A percentile compares a stretch with the other conserved stretches of the same genome.
These are phyloP conservation scores for Heracleum sosnowskyi DNA, from an alignment of 129 eudicot species.

Conservation along the genomic window DNA sequence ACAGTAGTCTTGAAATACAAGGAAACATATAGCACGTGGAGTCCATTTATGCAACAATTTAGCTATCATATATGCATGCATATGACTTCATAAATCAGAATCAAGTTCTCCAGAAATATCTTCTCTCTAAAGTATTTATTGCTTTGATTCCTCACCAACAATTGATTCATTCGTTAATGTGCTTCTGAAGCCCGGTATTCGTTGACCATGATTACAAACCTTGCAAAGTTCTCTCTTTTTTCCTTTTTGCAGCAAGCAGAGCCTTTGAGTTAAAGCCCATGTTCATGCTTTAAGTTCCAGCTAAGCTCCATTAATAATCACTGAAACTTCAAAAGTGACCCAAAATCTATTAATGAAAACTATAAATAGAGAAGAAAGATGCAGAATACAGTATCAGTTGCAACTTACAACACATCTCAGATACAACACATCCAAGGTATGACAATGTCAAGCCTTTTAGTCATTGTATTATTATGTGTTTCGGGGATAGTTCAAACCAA, in stretches of 20 bases:
- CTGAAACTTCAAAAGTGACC: not conserved
- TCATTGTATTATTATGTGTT: too few relatives aligned
- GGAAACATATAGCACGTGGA: not conserved
- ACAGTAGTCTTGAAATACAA: not conserved
- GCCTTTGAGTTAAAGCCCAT: too few relatives aligned
- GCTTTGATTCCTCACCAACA: not conserved
- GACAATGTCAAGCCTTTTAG: too few relatives aligned
- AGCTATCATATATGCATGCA: not conserved
- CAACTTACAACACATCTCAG: too few relatives aligned
- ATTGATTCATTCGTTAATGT: too few relatives aligned
- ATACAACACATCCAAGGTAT: not conserved
- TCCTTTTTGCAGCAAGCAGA: too few relatives aligned
- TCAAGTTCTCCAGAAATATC: not conserved
- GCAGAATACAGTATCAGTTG: not conserved
- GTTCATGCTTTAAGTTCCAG: not conserved
- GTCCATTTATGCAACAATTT: not conserved
- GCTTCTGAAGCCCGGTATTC: not conserved
- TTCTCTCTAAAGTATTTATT: not conserved
- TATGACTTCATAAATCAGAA: not conserved
- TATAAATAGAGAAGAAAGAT: not conserved
- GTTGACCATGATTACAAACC: slow-evolving; percentile 2
- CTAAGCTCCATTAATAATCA: not conserved
- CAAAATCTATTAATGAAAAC: not conserved
- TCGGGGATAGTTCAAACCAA: too few relatives aligned
- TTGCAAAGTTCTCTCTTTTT: too few relatives aligned